These are phyloP conservation scores for Mycena capillaripes DNA, from an alignment of 768 basidiomycete species.

Conservation along the genomic window DNA sequence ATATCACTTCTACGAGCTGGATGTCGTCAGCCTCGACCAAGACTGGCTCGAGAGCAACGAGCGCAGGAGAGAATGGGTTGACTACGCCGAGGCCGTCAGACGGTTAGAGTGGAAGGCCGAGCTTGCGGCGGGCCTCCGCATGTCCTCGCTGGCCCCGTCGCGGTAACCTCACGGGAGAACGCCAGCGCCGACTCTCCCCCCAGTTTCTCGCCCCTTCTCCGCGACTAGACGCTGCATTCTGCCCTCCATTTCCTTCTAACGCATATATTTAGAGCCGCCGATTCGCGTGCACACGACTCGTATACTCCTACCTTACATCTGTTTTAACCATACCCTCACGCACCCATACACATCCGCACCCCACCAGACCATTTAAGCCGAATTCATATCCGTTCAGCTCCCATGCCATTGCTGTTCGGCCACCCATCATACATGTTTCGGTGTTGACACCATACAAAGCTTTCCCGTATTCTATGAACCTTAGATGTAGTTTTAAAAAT, in stretches of 20 bases:
- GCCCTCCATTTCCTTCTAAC: slow-evolving; percentile 15
- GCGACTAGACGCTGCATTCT: slow-evolving; percentile 11
- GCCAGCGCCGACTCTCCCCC: slow-evolving; percentile 5
- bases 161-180: slow-evolving; percentile 50
- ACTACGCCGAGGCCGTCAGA: slow-evolving; percentile 83
- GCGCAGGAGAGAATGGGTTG: slow-evolving; percentile 89
- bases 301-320: slow-evolving; percentile 32
- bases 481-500: slow-evolving; percentile 25
- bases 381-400: not conserved
- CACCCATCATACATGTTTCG: not conserved
- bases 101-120: slow-evolving; percentile 90
- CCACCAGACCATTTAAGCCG: slow-evolving; percentile 19
- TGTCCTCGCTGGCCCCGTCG: slow-evolving; percentile 77
- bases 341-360: not conserved
- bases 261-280: slow-evolving; percentile 28
- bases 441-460: not conserved
- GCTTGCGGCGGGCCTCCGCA: slow-evolving; percentile 79
- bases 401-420: not conserved
- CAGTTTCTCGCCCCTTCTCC: not conserved
- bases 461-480: not conserved
- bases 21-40: slow-evolving; percentile 80
- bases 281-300: slow-evolving; percentile 26
- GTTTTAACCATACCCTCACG: slow-evolving; percentile 31
- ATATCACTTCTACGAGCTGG: slow-evolving; percentile 93
- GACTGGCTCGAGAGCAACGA: slow-evolving; percentile 88